Conservation (phyloP, 768 basidiomycete species). For the Candolleomyces eurysporus region DNA sequence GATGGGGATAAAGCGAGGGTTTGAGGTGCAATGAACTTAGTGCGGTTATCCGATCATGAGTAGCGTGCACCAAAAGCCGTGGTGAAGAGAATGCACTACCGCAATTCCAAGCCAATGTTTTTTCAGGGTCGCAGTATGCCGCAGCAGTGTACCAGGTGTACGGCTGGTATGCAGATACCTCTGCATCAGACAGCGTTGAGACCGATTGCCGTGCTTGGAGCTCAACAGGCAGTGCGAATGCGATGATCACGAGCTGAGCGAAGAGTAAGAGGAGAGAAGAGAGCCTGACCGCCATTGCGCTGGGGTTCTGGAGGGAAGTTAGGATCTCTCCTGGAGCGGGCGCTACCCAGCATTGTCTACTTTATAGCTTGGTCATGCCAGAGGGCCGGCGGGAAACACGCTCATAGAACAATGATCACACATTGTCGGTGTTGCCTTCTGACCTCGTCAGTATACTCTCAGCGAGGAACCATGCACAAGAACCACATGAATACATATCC, state of each 20-base stretch:
- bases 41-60: background rate
- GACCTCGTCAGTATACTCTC: too few relatives aligned
- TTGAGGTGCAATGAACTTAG: constrained; percentile 1
- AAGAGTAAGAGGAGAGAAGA: background rate
- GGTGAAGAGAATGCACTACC: constrained; percentile 26
- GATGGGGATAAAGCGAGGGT: constrained; percentile 38
- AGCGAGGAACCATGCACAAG: too few relatives aligned
- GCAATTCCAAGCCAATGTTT: constrained; percentile 51
- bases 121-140: constrained; percentile 43
- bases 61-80: background rate
- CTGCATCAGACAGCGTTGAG: constrained; percentile 32
- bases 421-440: too few relatives aligned
- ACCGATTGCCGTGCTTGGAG: constrained; percentile 22
- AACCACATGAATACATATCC: too few relatives aligned
- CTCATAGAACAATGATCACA: too few relatives aligned
- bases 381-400: too few relatives aligned
- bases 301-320: background rate
- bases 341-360: too few relatives aligned
- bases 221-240: constrained; percentile 13
- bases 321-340: background rate
- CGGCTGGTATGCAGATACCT: constrained; percentile 41
- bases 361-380: too few relatives aligned
- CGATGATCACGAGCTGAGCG: background rate
- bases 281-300: background rate
- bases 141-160: constrained; percentile 49